phyloP scores from a whole-genome alignment of 352 stramenopile genomes.

The Globisporangium okanoganense region DNA sequence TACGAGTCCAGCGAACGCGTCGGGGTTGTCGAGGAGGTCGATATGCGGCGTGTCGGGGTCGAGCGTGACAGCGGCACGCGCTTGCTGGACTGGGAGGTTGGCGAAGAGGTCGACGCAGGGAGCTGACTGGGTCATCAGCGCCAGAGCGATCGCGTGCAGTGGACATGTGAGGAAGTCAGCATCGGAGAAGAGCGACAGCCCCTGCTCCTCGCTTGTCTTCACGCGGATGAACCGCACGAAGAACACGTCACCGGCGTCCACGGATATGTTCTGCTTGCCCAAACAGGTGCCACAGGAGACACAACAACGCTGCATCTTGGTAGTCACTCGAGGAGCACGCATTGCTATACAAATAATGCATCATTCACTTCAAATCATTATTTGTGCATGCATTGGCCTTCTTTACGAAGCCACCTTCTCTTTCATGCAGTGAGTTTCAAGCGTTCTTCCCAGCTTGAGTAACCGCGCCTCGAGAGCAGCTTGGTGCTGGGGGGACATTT shows the following conservation, averaged over 20 bases:
- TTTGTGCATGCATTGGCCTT: no score
- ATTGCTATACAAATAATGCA: slow-evolving; percentile 2
- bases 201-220: slow-evolving; percentile 5
- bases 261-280: neutral
- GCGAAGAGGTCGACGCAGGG: neutral
- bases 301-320: neutral
- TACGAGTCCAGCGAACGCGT: neutral
- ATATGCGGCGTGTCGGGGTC: no score
- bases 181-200: neutral
- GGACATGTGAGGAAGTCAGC: neutral
- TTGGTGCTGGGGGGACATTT: neutral
- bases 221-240: neutral
- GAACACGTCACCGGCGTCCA: neutral
- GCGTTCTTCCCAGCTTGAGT: neutral
- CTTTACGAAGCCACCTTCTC: no score
- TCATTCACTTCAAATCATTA: neutral
- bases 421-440: no score
- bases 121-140: neutral
- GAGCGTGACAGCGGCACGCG: no score
- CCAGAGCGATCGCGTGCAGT: neutral
- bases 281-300: neutral
- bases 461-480: neutral
- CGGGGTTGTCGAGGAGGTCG: neutral
- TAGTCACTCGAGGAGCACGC: neutral
- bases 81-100: no score